These are phyloP conservation scores for Sporothrix globosa DNA, from an alignment of 2,329 filamentous ascomycete species.

Conservation along the genomic window DNA sequence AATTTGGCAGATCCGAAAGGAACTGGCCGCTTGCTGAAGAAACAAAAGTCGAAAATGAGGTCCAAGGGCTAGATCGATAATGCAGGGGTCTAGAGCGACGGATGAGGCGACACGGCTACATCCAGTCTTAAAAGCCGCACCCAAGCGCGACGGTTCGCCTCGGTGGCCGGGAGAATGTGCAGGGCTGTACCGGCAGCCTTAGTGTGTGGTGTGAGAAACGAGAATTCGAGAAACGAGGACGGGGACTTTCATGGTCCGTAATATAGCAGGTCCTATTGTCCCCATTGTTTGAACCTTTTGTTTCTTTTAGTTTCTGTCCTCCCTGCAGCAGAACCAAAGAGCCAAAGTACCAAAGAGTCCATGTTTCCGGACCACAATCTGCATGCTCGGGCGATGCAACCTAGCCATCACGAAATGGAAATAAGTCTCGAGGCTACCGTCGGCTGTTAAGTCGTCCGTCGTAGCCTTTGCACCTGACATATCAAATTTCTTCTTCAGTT, in stretches of 20 bases:
- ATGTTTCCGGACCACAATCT: neutral
- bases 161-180: neutral
- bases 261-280: neutral
- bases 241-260: neutral
- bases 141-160: slow-evolving; percentile 2
- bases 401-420: neutral
- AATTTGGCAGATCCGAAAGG: neutral
- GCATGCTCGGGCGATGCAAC: slow-evolving; percentile 14
- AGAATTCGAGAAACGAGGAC: neutral
- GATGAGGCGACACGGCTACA: slow-evolving; percentile 7
- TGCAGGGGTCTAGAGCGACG: neutral
- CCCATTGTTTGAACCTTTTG: too few species aligned
- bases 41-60: slow-evolving; percentile 1
- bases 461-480: neutral
- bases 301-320: neutral
- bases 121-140: slow-evolving; percentile 17
- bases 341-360: neutral
- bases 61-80: neutral
- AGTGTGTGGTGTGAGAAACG: slow-evolving; percentile 4
- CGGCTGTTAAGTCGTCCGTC: neutral
- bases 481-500: neutral
- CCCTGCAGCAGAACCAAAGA: slow-evolving; percentile 8
- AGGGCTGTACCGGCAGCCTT: slow-evolving; percentile 19
- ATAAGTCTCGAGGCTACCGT: neutral
- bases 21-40: neutral